Evolutionary conservation across 1,284 basidiomycete species (phyloP).

Genomic region (Omphalotus olearius): DNA sequence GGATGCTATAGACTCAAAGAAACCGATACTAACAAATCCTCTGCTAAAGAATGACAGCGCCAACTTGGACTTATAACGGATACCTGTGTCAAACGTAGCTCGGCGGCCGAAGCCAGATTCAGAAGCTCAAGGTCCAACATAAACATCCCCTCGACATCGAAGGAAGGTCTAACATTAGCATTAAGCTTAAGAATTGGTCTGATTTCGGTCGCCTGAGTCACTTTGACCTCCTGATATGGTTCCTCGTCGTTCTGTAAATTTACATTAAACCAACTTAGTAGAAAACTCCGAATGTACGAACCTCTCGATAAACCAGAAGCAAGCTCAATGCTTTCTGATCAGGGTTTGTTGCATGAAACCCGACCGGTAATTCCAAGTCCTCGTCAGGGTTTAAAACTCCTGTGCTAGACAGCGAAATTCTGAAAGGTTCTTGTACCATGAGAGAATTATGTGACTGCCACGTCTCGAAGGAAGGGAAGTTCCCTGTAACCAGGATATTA

Average conservation of each 20-base stretch:
- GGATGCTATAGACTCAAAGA: slow-evolving; percentile 1
- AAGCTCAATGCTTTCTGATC: slow-evolving; percentile 52
- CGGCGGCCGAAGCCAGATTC: slow-evolving; percentile 40
- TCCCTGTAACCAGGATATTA: slow-evolving; percentile 15
- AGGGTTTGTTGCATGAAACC: slow-evolving; percentile 45
- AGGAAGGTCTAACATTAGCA: slow-evolving; percentile 45
- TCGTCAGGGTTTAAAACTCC: slow-evolving; percentile 42
- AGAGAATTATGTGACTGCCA: slow-evolving; percentile 55
- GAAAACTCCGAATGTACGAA: slow-evolving; percentile 26
- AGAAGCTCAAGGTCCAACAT: slow-evolving; percentile 54
- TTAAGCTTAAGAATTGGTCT: slow-evolving; percentile 48
- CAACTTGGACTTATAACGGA: slow-evolving; percentile 63
- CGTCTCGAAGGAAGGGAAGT: slow-evolving; percentile 28
- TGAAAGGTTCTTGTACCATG: slow-evolving; percentile 39
- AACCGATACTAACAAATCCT: slow-evolving; percentile 37
- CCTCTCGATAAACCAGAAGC: slow-evolving; percentile 70
- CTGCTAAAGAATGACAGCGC: slow-evolving; percentile 39
- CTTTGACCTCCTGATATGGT: slow-evolving; percentile 51
- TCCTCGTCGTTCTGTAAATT: slow-evolving; percentile 36
- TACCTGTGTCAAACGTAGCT: slow-evolving; percentile 51
- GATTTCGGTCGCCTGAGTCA: slow-evolving; percentile 57
- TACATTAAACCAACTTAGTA: slow-evolving; percentile 4
- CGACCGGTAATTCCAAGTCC: slow-evolving; percentile 42
- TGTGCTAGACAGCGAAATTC: slow-evolving; percentile 35
- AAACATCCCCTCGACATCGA: slow-evolving; percentile 45